phyloP scores from a whole-genome alignment of 495 filamentous ascomycete genomes.

The Emericellopsis terricola region DNA sequence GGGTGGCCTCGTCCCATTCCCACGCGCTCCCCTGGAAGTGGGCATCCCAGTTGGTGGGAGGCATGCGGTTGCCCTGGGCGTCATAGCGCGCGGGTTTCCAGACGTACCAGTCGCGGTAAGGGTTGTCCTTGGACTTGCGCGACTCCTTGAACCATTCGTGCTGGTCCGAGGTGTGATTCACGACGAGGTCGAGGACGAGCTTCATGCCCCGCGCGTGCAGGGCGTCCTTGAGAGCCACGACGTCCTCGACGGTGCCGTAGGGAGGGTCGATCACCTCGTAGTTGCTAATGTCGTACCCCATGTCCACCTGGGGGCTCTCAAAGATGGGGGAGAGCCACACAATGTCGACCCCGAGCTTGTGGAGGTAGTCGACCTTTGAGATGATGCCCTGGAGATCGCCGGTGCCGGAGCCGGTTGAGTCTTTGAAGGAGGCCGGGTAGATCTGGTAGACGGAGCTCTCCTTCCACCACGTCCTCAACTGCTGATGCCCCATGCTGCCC shows the following conservation, averaged over 20 bases:
- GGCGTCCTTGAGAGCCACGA: constrained; percentile 38
- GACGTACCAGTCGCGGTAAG: constrained; percentile 44
- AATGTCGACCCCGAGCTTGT: constrained; percentile 42
- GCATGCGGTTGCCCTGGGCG: constrained; percentile 29
- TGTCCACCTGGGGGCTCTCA: constrained; percentile 35
- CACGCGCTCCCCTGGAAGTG: constrained; percentile 9
- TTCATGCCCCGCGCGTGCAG: constrained; percentile 37
- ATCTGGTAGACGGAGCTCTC: constrained; percentile 44
- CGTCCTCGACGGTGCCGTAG: constrained; percentile 44
- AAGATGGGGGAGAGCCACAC: constrained; percentile 56
- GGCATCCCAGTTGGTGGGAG: constrained; percentile 43
- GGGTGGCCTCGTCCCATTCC: constrained; percentile 32
- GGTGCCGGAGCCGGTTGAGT: constrained; percentile 48
- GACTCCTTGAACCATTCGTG: constrained; percentile 46
- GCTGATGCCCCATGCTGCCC: not conserved
- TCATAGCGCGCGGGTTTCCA: constrained; percentile 35
- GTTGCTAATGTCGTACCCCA: constrained; percentile 43
- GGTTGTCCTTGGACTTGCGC: constrained; percentile 27
- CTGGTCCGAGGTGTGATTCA: constrained; percentile 47
- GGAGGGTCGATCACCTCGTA: constrained; percentile 40
- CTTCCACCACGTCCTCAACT: constrained; percentile 17
- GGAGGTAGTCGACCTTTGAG: constrained; percentile 47
- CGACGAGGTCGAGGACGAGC: constrained; percentile 43
- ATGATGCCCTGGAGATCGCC: constrained; percentile 54
- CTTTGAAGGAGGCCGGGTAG: constrained; percentile 50